phyloP scores from a whole-genome alignment of 495 filamentous ascomycete species.

The Pseudoneurospora amorphoporcata region DNA sequence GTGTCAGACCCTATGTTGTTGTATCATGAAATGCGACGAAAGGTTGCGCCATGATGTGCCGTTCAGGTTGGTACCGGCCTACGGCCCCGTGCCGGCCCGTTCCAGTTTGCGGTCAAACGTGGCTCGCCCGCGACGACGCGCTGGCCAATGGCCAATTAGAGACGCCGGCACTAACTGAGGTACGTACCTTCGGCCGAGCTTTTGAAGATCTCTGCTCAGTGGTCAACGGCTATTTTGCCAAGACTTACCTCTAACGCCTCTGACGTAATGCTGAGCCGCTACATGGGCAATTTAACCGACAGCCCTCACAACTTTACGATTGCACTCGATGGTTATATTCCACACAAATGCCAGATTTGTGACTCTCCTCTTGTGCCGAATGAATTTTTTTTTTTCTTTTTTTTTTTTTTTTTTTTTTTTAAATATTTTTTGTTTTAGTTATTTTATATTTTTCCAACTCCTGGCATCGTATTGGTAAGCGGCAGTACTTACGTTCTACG shows the following conservation, averaged over 20 bases:
- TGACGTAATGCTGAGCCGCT: slow-evolving; percentile 11
- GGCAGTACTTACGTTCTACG: background rate
- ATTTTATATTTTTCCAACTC: background rate
- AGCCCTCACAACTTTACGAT: background rate
- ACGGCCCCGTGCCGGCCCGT: background rate
- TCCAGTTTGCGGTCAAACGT: background rate
- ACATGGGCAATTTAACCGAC: background rate
- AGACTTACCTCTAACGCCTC: slow-evolving; percentile 4
- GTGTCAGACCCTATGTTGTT: no score
- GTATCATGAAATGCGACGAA: background rate
- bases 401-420: no score
- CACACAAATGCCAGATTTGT: background rate
- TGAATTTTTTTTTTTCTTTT: background rate
- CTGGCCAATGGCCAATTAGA: background rate
- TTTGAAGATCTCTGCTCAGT: background rate
- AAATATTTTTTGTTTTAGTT: no score
- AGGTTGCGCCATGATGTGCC: background rate
- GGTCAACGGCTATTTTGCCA: background rate
- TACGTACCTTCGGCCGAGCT: background rate
- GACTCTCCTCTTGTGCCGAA: background rate
- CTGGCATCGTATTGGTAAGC: background rate
- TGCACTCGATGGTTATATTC: background rate
- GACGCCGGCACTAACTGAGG: background rate
- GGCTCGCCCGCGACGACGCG: background rate
- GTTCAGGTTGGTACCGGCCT: background rate